Base-by-base conservation (phyloP, 176 grass and related monocot species). In the Raddia distichophylla region DNA sequence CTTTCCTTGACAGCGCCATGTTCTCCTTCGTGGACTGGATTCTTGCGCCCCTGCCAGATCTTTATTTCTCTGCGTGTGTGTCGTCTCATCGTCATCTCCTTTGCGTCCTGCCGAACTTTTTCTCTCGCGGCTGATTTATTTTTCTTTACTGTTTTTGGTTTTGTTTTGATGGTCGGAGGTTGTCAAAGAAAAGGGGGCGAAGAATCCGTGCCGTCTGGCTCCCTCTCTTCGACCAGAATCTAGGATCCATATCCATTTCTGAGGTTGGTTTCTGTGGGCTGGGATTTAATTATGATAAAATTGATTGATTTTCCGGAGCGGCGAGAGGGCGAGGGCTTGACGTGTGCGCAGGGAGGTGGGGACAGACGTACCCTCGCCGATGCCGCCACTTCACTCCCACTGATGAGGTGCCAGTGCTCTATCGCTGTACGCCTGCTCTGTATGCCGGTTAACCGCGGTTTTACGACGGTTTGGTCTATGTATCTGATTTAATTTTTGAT, bases 351-450 rank as follows among this genome's bases (percentile, higher is more conserved):
- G 51, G 69, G 74, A 17, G 34, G 67, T 80, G 75, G 75, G 86
- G 61, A 42, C 86, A 83, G 15, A 19, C 74, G 87, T 75, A 13
- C 18, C 35, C 54, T 14, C n/a, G 42, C 17, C 42, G 22, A 48
- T 27, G 52, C 69, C 52, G 80, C 69, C 86, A 79, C 67, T 60
- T 34, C 59, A 64, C 73, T n/a, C 62, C 40, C 76, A 67, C 84
- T 44, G 15, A 2, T 64, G 18, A 56, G 33, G 13, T 40, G 37
- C n/a, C n/a, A n/a, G n/a, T n/a, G n/a, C n/a, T n/a, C n/a, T n/a
- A n/a, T n/a, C n/a, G n/a, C n/a, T n/a, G n/a, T n/a, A n/a, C n/a
- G n/a, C n/a, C n/a, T n/a, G n/a, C n/a, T n/a, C n/a, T n/a, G n/a
- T n/a, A n/a, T n/a, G n/a, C n/a, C n/a, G n/a, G n/a, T n/a, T n/a